Evolutionary conservation across 352 stramenopile species (phyloP), one percentile per base, ranked within the genome.

Genomic region (Phytopythium montanum): DNA sequence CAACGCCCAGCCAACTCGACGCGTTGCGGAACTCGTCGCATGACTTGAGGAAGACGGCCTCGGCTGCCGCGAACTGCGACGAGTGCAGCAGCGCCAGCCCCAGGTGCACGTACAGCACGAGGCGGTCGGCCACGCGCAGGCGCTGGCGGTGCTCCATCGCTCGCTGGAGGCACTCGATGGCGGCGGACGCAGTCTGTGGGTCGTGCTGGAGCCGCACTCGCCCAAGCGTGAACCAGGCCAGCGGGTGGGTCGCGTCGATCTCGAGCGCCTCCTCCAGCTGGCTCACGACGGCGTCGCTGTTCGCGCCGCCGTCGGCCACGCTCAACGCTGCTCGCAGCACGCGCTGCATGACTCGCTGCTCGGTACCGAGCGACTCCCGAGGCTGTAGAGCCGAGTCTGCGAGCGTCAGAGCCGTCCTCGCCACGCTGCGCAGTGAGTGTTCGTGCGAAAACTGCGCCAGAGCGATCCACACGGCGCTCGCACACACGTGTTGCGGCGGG

Each of bases 1-100:
- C 85, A 2, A 92, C 79, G 42, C 84, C 84, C 10, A 95, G 74
- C 85, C 85, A 95, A n/a, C 59, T 71, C 2, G 84, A 93, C 23
- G 85, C 81, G 34, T 86, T 63, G 44, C 70, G 63, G 55, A 87
- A 90, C 49, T 88, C 79, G n/a, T 75, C 69, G 25, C 76, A 87
- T 0, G 74, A 73, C 21, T 60, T 39, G 21, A 91, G 50, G 49
- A 93, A 93, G 2, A 85, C 79, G 0, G 41, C 29, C 55, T 88
- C 81, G 13, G 83, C 81, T 1, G 34, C 51, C 6, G 59, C 62
- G 39, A 90, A 92, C 64, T 89, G 83, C 31, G 80, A 76, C 14
- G 76, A 70, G 48, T 93, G 76, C 36, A 94, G 67, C 48, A 87
- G 61, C 33, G 76, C 64, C n/a, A 90, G 68, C 0, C 80, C 85